These are phyloP conservation scores for Cocos nucifera DNA, from an alignment of 176 grass and related monocot genomes.

Conservation along the genomic window DNA sequence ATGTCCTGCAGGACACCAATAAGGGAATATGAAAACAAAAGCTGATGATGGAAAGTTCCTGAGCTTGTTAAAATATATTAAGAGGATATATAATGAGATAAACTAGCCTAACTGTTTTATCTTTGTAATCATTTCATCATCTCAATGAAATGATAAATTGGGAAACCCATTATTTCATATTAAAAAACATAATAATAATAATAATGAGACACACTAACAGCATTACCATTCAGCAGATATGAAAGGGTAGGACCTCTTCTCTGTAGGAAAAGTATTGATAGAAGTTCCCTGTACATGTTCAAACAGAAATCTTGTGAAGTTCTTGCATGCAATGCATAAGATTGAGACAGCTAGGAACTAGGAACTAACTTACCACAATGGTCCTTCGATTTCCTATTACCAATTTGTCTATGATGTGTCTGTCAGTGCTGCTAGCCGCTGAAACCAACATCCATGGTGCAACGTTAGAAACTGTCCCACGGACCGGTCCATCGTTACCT, in stretches of 20 bases:
- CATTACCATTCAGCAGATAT: too few species aligned
- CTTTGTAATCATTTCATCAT: too few species aligned
- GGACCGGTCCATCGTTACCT: constrained; percentile 1
- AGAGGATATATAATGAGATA: background rate
- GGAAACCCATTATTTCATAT: background rate
- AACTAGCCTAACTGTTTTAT: background rate
- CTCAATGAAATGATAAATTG: too few species aligned
- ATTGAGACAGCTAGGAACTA: too few species aligned
- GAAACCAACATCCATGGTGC: constrained; percentile 32
- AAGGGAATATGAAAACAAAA: too few species aligned
- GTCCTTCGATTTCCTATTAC: constrained; percentile 21
- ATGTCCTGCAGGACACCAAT: too few species aligned
- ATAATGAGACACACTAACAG: background rate
- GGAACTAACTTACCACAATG: constrained; percentile 7
- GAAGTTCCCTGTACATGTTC: constrained; percentile 13
- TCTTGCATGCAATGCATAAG: too few species aligned
- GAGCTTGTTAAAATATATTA: too few species aligned
- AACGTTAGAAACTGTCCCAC: constrained; percentile 12
- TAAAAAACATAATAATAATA: too few species aligned
- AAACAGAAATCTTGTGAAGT: too few species aligned
- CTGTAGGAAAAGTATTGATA: constrained; percentile 1
- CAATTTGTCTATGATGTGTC: constrained; percentile 13
- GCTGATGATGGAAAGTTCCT: background rate
- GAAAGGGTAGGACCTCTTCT: background rate
- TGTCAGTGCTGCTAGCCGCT: constrained; percentile 28